Conservation (phyloP, 148 eudicot species). For the Vaccinium vitisidaea region DNA sequence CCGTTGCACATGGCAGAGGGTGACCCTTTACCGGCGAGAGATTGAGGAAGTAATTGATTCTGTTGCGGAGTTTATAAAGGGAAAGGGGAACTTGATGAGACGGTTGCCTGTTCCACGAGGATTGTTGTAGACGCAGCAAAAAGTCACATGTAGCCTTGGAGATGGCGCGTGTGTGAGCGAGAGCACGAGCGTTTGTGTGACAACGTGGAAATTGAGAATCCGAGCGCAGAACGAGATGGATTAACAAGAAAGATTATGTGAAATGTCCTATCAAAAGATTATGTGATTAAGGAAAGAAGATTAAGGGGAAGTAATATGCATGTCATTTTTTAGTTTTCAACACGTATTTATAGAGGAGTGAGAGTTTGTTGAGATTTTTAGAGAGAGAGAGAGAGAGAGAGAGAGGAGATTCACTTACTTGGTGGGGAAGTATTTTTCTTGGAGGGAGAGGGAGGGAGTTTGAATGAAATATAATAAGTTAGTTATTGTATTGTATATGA, state of each 20-base stretch:
- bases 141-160: background rate
- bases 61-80: constrained; percentile 6
- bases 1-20: constrained; percentile 24
- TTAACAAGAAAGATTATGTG: background rate
- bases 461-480: background rate
- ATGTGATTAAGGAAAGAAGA: background rate
- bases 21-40: background rate
- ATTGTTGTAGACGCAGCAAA: background rate
- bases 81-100: background rate
- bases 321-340: background rate
- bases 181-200: too few relatives aligned
- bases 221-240: background rate
- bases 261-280: background rate
- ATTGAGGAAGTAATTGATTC: background rate
- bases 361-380: too few relatives aligned
- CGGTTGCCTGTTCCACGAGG: background rate
- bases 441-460: background rate
- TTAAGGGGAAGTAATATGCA: too few relatives aligned
- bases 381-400: background rate
- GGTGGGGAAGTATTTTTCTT: background rate
- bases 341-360: background rate
- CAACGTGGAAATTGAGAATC: background rate
- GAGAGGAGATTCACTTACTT: background rate
- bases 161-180: too few relatives aligned
- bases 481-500: background rate